Evolutionary conservation across 2,329 filamentous ascomycete genomes (phyloP).

Genomic region (Epichloe typhina): DNA sequence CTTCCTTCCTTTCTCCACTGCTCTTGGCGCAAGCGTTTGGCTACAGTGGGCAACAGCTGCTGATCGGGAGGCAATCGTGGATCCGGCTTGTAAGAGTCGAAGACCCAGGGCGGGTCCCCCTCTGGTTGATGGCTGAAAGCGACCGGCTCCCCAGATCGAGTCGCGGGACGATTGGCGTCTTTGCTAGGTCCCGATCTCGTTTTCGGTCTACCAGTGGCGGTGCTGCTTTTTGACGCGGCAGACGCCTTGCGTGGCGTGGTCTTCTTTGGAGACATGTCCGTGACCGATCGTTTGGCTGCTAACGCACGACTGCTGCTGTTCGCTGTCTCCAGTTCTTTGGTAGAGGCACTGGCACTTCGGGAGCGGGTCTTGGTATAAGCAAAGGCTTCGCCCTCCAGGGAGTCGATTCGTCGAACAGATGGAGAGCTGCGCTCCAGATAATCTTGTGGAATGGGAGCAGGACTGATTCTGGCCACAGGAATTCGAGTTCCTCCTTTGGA

Average conservation of each 20-base stretch:
- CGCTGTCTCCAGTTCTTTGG: slow-evolving; percentile 14
- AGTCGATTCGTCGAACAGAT: slow-evolving; percentile 45
- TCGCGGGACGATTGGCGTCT: slow-evolving; percentile 41
- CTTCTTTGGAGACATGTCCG: slow-evolving; percentile 45
- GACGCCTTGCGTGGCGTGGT: slow-evolving; percentile 31
- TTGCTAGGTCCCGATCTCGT: slow-evolving; percentile 46
- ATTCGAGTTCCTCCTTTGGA: slow-evolving; percentile 64
- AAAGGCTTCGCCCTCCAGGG: slow-evolving; percentile 44
- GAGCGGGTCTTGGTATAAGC: slow-evolving; percentile 49
- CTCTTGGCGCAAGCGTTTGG: slow-evolving; percentile 80
- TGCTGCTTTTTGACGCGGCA: slow-evolving; percentile 26
- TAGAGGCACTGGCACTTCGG: slow-evolving; percentile 54
- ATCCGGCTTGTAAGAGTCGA: slow-evolving; percentile 90
- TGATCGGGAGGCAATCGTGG: slow-evolving; percentile 88
- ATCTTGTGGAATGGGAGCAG: slow-evolving; percentile 58
- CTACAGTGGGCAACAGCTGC: slow-evolving; percentile 88
- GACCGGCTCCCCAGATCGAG: slow-evolving; percentile 44
- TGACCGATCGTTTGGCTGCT: slow-evolving; percentile 27
- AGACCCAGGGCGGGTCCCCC: slow-evolving; percentile 91
- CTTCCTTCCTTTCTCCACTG: slow-evolving; percentile 90
- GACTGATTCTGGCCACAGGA: slow-evolving; percentile 70
- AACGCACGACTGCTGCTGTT: slow-evolving; percentile 10
- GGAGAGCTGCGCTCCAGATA: slow-evolving; percentile 63
- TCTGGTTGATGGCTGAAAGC: slow-evolving; percentile 56
- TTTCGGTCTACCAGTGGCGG: slow-evolving; percentile 40